Percentiles rank a stretch among this genome's conserved stretches.
These are phyloP conservation scores for Zychaea mexicana DNA, from an alignment of 371 early-diverging fungal genomes.

Conservation along the genomic window DNA sequence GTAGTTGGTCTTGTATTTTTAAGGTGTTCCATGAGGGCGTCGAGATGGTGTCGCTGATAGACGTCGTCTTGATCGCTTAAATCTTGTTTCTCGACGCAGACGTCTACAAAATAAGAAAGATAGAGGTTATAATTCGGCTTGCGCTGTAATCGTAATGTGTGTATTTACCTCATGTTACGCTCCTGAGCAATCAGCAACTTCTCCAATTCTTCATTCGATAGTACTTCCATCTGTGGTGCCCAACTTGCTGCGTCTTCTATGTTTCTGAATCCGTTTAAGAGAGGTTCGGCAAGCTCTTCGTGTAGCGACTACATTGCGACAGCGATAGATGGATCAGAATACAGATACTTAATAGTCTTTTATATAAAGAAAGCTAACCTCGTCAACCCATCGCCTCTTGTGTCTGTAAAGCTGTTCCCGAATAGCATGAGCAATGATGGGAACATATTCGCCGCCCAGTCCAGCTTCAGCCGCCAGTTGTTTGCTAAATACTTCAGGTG, in stretches of 20 bases:
- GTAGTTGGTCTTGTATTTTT: not conserved
- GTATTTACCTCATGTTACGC: slow-evolving; percentile 66
- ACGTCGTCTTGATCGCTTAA: slow-evolving; percentile 26
- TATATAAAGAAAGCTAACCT: slow-evolving; percentile 24
- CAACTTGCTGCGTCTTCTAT: slow-evolving; percentile 74
- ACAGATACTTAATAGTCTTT: too few species aligned
- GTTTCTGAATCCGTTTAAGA: slow-evolving; percentile 62
- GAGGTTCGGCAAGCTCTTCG: slow-evolving; percentile 44
- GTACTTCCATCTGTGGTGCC: slow-evolving; percentile 79
- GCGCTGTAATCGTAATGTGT: not conserved
- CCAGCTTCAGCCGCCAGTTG: slow-evolving; percentile 85
- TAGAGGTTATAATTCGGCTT: not conserved
- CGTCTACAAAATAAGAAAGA: slow-evolving; percentile 14
- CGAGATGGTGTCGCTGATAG: slow-evolving; percentile 22
- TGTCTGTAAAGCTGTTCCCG: slow-evolving; percentile 82
- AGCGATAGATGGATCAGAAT: not conserved
- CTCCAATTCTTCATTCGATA: slow-evolving; percentile 84
- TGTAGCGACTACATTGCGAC: slow-evolving; percentile 35
- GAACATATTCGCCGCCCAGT: slow-evolving; percentile 88
- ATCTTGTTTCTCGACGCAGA: slow-evolving; percentile 26
- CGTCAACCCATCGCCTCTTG: slow-evolving; percentile 69
- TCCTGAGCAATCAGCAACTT: slow-evolving; percentile 79
- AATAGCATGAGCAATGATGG: slow-evolving; percentile 86
- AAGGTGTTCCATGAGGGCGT: slow-evolving; percentile 21
- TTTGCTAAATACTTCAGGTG: slow-evolving; percentile 87